Evolutionary conservation across 352 stramenopile genomes (phyloP).

Genomic region (Pythium insidiosum): DNA sequence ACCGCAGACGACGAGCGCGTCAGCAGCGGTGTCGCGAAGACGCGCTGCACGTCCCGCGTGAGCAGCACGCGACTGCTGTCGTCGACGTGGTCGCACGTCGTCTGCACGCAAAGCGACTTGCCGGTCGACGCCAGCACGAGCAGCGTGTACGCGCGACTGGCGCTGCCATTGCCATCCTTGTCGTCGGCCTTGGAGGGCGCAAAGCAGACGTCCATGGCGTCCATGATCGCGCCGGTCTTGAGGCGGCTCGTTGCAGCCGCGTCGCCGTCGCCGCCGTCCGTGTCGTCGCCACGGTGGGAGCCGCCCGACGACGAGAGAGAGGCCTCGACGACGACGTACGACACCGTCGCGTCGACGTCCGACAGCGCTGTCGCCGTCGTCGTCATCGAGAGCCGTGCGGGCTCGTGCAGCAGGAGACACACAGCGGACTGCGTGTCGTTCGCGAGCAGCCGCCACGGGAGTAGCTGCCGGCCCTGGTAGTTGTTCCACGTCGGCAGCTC

Average conservation of each 20-base stretch:
- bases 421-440: conserved; percentile 33
- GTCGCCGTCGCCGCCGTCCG: conserved; percentile 1
- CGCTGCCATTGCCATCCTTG: no score
- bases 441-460: conserved; percentile 35
- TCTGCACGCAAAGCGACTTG: conserved; percentile 41
- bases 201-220: conserved; percentile 57
- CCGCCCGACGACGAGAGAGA: conserved; percentile 5
- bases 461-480: conserved; percentile 31
- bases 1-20: conserved; percentile 23
- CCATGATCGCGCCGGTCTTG: conserved; percentile 33
- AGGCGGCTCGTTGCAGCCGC: conserved; percentile 15
- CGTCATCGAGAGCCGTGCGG: not conserved
- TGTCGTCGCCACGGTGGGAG: conserved; percentile 3
- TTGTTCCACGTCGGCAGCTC: conserved; percentile 49
- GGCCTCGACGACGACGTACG: conserved; percentile 41
- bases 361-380: conserved; percentile 10
- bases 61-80: conserved; percentile 22
- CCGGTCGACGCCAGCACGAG: conserved; percentile 43
- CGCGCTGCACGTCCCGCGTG: conserved; percentile 24
- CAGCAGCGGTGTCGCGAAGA: conserved; percentile 49
- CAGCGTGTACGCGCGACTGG: conserved; percentile 24
- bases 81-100: conserved; percentile 27
- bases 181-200: conserved; percentile 17
- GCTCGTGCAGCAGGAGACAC: conserved; percentile 43
- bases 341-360: no score